These are phyloP conservation scores for Globisporangium uncinulatum DNA, from an alignment of 352 stramenopile genomes.

Conservation along the genomic window DNA sequence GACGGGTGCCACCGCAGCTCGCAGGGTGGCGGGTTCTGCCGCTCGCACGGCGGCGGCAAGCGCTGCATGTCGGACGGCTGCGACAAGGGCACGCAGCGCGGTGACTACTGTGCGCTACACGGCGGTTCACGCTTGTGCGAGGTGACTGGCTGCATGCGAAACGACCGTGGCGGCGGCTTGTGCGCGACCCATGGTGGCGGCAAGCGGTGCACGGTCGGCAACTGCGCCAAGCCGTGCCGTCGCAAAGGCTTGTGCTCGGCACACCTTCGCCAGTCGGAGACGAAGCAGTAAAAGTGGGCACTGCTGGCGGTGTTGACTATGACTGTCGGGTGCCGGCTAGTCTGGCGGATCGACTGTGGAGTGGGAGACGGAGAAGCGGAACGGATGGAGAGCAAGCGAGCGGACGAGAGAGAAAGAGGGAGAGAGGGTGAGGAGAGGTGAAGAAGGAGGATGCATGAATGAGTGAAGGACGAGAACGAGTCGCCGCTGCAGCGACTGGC, in stretches of 20 bases:
- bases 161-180: slow-evolving; percentile 77
- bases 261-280: slow-evolving; percentile 44
- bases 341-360: neutral
- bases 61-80: slow-evolving; percentile 80
- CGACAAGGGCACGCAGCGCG: slow-evolving; percentile 83
- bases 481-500: slow-evolving; percentile 5
- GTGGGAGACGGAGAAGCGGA: slow-evolving; percentile 4
- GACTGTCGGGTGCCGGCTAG: neutral
- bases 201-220: slow-evolving; percentile 66
- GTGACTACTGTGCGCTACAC: slow-evolving; percentile 82
- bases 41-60: slow-evolving; percentile 84
- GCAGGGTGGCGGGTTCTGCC: slow-evolving; percentile 77
- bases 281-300: slow-evolving; percentile 16
- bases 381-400: slow-evolving; percentile 1
- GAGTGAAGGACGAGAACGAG: slow-evolving; percentile 12
- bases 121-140: slow-evolving; percentile 82
- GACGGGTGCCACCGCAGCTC: slow-evolving; percentile 60
- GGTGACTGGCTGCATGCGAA: slow-evolving; percentile 73
- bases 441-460: slow-evolving; percentile 16
- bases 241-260: slow-evolving; percentile 80
- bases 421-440: slow-evolving; percentile 5
- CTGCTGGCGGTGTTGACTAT: neutral
- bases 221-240: slow-evolving; percentile 73
- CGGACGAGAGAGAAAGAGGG: neutral
- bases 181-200: slow-evolving; percentile 78